A percentile compares a stretch with the other conserved stretches of the same genome.
phyloP scores from a whole-genome alignment of 768 basidiomycete genomes.

The Mycena indigotica region DNA sequence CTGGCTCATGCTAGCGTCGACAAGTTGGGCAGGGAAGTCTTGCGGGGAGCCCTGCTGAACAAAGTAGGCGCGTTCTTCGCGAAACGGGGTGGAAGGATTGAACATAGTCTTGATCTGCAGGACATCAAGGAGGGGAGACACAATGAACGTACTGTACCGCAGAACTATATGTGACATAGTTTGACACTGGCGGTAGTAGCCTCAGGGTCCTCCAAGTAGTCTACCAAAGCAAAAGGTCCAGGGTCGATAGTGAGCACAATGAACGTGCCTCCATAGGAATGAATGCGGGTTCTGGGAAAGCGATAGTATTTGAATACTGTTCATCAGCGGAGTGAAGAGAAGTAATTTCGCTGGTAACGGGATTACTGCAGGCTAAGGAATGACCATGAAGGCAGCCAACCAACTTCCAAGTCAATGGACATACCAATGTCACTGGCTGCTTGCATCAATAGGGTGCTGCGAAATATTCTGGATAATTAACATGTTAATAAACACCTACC shows the following conservation, averaged over 20 bases:
- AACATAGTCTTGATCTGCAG: background rate
- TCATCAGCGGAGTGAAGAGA: background rate
- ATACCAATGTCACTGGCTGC: too few relatives aligned
- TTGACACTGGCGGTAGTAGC: background rate
- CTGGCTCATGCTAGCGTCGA: background rate
- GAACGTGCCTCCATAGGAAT: background rate
- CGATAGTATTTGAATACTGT: background rate
- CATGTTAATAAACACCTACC: too few relatives aligned
- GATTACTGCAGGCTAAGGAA: background rate
- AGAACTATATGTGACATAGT: background rate
- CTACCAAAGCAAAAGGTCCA: background rate
- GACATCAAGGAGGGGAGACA: background rate
- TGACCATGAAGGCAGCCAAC: too few relatives aligned
- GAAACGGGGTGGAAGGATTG: background rate
- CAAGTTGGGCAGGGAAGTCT: background rate
- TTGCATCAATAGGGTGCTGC: too few relatives aligned
- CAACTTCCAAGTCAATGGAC: too few relatives aligned
- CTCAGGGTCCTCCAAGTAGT: background rate
- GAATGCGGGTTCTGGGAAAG: background rate
- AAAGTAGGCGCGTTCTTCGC: background rate
- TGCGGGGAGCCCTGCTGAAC: background rate
- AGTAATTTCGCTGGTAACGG: background rate
- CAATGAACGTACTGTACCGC: background rate
- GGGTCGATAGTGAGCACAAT: background rate
- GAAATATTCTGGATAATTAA: too few relatives aligned